A percentile compares a stretch with the other conserved stretches of the same genome.
These are phyloP conservation scores for Hibiscus trionum DNA, from an alignment of 345 rosid genomes.

Conservation along the genomic window DNA sequence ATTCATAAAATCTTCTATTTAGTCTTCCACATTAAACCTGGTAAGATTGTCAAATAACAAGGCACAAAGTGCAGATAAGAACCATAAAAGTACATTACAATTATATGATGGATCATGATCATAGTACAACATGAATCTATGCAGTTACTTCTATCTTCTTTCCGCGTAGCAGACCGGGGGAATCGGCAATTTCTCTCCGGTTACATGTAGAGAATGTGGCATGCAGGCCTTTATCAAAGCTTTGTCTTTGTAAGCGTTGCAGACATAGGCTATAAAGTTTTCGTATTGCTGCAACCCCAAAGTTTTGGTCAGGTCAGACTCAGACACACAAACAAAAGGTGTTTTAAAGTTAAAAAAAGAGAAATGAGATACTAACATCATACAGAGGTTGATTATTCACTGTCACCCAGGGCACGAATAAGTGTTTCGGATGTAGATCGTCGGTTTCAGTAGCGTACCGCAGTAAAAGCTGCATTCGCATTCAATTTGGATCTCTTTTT, in stretches of 20 bases:
- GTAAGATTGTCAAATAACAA: no score
- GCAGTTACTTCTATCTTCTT: not conserved
- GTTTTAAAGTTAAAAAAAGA: not conserved
- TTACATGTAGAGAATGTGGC: not conserved
- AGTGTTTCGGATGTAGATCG: conserved; percentile 30
- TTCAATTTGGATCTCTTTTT: not conserved
- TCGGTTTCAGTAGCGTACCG: conserved; percentile 24
- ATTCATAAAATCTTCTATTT: no score
- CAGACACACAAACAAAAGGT: not conserved
- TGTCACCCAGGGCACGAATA: conserved; percentile 35
- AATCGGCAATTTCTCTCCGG: not conserved
- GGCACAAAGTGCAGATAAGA: no score
- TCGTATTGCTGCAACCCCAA: conserved; percentile 30
- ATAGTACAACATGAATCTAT: not conserved
- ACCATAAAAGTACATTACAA: not conserved
- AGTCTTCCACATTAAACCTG: no score
- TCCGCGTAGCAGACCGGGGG: conserved; percentile 7
- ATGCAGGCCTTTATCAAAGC: conserved; percentile 23
- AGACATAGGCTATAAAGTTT: conserved; percentile 23
- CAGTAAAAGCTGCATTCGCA: conserved; percentile 27
- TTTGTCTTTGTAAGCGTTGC: conserved; percentile 32
- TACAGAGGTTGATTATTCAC: conserved; percentile 26
- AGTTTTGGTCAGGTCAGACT: not conserved
- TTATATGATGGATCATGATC: not conserved
- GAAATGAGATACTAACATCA: conserved; percentile 16